These are phyloP conservation scores for Daldinia loculata DNA, from an alignment of 495 filamentous ascomycete species.

Conservation along the genomic window DNA sequence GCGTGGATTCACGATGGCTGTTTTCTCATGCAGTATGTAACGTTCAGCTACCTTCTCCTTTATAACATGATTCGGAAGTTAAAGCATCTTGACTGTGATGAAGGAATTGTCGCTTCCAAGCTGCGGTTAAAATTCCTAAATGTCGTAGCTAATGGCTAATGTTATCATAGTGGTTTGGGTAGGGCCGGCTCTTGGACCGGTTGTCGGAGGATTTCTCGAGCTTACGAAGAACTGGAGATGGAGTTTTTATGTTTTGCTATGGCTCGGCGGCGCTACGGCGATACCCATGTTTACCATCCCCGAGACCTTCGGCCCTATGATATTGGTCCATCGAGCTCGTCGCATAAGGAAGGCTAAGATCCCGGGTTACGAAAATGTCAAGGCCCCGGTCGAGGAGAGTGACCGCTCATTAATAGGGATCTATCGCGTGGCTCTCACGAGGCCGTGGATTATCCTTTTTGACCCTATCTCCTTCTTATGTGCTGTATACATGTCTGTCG, in stretches of 20 bases:
- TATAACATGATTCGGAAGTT: neutral
- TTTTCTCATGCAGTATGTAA: constrained; percentile 44
- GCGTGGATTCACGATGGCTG: constrained; percentile 60
- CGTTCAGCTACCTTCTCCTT: neutral
- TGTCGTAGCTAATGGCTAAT: neutral
- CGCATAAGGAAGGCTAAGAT: constrained; percentile 51
- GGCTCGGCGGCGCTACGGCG: constrained; percentile 50
- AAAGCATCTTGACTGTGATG: neutral
- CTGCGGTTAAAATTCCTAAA: neutral
- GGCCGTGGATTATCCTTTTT: constrained; percentile 54
- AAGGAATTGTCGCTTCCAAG: neutral
- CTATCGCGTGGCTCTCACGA: constrained; percentile 59
- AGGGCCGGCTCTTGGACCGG: constrained; percentile 63
- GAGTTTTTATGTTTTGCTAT: constrained; percentile 59
- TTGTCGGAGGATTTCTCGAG: constrained; percentile 60
- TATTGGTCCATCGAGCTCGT: constrained; percentile 69
- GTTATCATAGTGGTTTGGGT: constrained; percentile 55
- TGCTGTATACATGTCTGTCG: constrained; percentile 61
- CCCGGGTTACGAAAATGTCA: constrained; percentile 56
- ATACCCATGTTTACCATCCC: constrained; percentile 63
- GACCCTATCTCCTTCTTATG: constrained; percentile 58
- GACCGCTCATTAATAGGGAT: constrained; percentile 54
- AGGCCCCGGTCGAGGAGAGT: constrained; percentile 53
- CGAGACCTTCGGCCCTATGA: constrained; percentile 71
- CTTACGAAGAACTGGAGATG: constrained; percentile 58